Conservation (phyloP, 495 filamentous ascomycete genomes). For the Penicillium robsamsonii region DNA sequence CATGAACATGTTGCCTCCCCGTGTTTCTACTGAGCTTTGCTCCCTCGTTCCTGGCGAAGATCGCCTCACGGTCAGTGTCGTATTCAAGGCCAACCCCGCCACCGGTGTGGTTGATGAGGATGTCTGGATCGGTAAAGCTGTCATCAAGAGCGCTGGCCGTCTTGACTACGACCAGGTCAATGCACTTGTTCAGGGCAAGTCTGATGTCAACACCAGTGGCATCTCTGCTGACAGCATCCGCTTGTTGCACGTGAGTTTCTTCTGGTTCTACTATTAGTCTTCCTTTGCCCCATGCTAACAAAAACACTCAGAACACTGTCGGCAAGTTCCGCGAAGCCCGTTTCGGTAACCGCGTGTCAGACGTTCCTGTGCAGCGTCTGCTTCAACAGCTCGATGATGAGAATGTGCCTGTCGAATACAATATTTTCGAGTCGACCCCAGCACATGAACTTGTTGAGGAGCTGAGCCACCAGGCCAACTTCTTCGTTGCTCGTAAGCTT, state of each 20-base stretch:
- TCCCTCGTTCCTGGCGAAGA: slow-evolving; percentile 83
- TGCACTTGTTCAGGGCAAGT: slow-evolving; percentile 62
- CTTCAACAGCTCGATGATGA: slow-evolving; percentile 96
- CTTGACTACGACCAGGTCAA: slow-evolving; percentile 84
- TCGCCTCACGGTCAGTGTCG: slow-evolving; percentile 84
- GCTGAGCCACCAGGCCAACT: slow-evolving; percentile 85
- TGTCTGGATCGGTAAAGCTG: slow-evolving; percentile 89
- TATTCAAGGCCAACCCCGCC: slow-evolving; percentile 80
- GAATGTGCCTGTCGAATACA: slow-evolving; percentile 92
- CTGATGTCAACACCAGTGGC: slow-evolving; percentile 55
- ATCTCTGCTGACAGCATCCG: slow-evolving; percentile 69
- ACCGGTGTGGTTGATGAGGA: slow-evolving; percentile 74
- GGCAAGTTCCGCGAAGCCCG: slow-evolving; percentile 87
- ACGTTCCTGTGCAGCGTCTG: slow-evolving; percentile 81
- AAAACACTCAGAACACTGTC: slow-evolving; percentile 56
- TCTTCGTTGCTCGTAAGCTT: slow-evolving; percentile 83
- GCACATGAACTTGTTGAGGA: slow-evolving; percentile 95
- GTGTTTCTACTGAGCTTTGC: slow-evolving; percentile 80
- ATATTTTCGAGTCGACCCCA: slow-evolving; percentile 87
- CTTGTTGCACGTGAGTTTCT: slow-evolving; percentile 64
- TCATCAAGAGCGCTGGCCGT: slow-evolving; percentile 87
- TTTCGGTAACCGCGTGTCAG: slow-evolving; percentile 70
- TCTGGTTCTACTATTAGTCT: not conserved
- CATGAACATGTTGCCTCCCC: slow-evolving; percentile 86
- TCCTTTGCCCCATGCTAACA: slow-evolving; percentile 7